phyloP scores from a whole-genome alignment of 129 eudicot genomes.

The Artemisia annua region DNA sequence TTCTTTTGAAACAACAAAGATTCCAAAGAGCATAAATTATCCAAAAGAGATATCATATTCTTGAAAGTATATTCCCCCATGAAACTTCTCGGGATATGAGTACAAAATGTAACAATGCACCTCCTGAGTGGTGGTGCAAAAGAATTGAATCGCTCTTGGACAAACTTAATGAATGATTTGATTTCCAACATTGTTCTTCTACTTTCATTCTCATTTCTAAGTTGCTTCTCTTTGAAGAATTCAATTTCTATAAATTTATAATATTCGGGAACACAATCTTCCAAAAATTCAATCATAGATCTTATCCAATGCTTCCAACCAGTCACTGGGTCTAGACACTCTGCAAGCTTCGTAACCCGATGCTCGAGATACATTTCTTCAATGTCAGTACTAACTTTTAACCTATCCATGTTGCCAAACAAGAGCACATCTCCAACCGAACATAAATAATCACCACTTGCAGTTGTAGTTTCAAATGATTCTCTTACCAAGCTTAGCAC shows the following conservation, averaged over 20 bases:
- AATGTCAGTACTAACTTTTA: slow-evolving; percentile 36
- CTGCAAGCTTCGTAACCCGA: slow-evolving; percentile 38
- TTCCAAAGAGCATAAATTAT: slow-evolving; percentile 36
- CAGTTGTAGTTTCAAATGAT: slow-evolving; percentile 9
- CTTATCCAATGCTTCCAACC: slow-evolving; percentile 45
- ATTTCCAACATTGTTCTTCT: neutral
- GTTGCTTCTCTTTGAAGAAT: slow-evolving; percentile 9
- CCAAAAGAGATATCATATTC: slow-evolving; percentile 16
- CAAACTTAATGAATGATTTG: slow-evolving; percentile 38
- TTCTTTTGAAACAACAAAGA: slow-evolving; percentile 29
- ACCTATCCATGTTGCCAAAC: slow-evolving; percentile 43
- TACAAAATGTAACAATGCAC: slow-evolving; percentile 32
- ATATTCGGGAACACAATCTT: slow-evolving; percentile 36
- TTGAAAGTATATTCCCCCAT: slow-evolving; percentile 21
- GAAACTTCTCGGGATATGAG: slow-evolving; percentile 43
- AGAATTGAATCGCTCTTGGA: slow-evolving; percentile 35
- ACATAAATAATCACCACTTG: slow-evolving; percentile 16
- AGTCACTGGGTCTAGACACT: slow-evolving; percentile 29
- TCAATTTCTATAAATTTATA: slow-evolving; percentile 27
- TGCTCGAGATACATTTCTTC: slow-evolving; percentile 40
- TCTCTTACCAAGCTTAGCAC: slow-evolving; percentile 29
- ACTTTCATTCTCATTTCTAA: neutral
- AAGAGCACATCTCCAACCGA: slow-evolving; percentile 41
- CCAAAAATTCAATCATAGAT: slow-evolving; percentile 47
- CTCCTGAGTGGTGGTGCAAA: slow-evolving; percentile 33